Base-by-base conservation (phyloP, 2,329 filamentous ascomycete species). In the Metarhizium brunneum region DNA sequence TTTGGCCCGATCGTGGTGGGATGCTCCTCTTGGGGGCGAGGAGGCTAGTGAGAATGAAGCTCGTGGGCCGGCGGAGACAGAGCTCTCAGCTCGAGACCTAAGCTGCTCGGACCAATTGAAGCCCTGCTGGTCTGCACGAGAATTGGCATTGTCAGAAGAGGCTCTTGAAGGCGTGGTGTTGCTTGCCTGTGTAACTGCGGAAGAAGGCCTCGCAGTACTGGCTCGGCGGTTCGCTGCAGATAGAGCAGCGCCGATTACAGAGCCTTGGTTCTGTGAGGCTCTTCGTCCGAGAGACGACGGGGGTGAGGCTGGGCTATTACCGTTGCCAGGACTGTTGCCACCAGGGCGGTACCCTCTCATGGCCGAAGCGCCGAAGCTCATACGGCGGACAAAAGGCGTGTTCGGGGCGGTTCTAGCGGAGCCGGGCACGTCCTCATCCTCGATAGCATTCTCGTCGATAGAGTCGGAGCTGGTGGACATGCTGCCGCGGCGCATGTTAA, bases 51-150 rank as follows among this genome's bases (percentile, higher is more conserved):
- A 78, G 67, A 86, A 85, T 49, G 79, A 79, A 49, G 83, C 74
- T 56, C 82, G 78, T 43, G 52, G 45, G 52, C 77, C 70, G 62
- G 77, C 79, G 47, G 79, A 72, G 57, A 86, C 79, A 65, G 84
- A 86, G 73, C 90, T 92, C 76, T 95, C 90, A 65, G 92, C 92
- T 69, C 92, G 88, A 66, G 86, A 87, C 72, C 91, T 90, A 79
- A 96, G 84, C 77, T 95, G 92, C 77, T 96, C 92, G 69, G 90
- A 90, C 88, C 92, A 96, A 75, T 95, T 95, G 81, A 95, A 96
- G 71, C 89, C 90, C 80, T 71, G 68, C 67, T 94, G 90, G 80
- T 90, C 88, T 92, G 83, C 74, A 73, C 79, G 81, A 70, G 73
- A 72, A 75, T 70, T 66, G 61, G 73, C 74, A 73, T 74, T 76